phyloP scores from a whole-genome alignment of 495 filamentous ascomycete species.

The Aspergillus cristatus region DNA sequence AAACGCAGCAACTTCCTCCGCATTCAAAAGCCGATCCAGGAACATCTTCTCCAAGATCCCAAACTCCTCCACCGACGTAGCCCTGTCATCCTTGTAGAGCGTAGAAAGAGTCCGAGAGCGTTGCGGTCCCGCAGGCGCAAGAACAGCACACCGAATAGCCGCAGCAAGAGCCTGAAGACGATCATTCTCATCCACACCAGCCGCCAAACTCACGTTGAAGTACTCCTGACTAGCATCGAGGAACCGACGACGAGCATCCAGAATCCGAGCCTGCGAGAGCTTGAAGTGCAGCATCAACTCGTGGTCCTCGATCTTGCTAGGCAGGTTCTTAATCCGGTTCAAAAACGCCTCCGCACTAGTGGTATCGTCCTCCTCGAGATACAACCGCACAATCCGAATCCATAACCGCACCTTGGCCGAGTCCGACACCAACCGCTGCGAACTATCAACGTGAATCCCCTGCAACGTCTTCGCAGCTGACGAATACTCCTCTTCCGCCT shows the following conservation, averaged over 20 bases:
- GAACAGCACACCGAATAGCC: constrained; percentile 90
- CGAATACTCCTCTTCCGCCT: constrained; percentile 69
- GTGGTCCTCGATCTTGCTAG: constrained; percentile 66
- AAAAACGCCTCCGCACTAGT: constrained; percentile 76
- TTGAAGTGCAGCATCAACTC: constrained; percentile 73
- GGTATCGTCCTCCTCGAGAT: constrained; percentile 89
- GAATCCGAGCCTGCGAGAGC: constrained; percentile 84
- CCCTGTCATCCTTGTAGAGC: constrained; percentile 90
- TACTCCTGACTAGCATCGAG: constrained; percentile 83
- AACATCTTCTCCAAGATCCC: constrained; percentile 96
- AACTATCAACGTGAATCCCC: constrained; percentile 78
- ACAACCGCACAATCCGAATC: constrained; percentile 90
- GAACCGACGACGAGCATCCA: constrained; percentile 83
- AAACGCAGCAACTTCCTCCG: constrained; percentile 78
- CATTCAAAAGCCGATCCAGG: constrained; percentile 72
- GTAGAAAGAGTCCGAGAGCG: constrained; percentile 69
- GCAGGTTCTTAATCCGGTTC: constrained; percentile 86
- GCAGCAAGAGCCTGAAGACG: constrained; percentile 73
- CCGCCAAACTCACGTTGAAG: constrained; percentile 69
- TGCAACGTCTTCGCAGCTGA: constrained; percentile 68
- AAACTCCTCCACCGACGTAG: constrained; percentile 66
- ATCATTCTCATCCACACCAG: constrained; percentile 74
- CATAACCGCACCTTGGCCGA: constrained; percentile 72
- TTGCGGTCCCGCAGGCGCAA: constrained; percentile 82
- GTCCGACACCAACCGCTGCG: constrained; percentile 71